Conservation (phyloP, 345 rosid genomes). For the Eucalyptus polyanthemos region DNA sequence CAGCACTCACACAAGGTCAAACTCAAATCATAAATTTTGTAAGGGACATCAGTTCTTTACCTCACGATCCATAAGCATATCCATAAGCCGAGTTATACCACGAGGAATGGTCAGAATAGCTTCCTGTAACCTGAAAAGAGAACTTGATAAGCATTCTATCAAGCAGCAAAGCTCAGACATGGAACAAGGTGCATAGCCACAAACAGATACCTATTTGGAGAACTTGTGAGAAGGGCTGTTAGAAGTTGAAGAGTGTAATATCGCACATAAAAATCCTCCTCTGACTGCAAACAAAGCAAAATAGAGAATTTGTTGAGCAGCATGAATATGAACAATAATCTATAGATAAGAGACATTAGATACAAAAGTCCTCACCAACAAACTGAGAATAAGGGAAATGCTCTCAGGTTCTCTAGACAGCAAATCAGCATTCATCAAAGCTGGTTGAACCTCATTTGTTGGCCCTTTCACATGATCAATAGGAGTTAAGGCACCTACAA, state of each 20-base stretch:
- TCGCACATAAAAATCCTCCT: conserved; percentile 94
- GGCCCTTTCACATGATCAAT: conserved; percentile 68
- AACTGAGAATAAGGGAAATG: conserved; percentile 82
- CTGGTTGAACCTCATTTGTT: conserved; percentile 73
- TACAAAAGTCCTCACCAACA: conserved; percentile 54
- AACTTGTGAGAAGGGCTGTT: conserved; percentile 89
- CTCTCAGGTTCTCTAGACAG: conserved; percentile 90
- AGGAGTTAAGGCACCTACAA: conserved; percentile 84
- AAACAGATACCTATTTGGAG: conserved; percentile 68
- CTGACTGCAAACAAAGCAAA: conserved; percentile 37
- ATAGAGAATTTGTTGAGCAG: neutral
- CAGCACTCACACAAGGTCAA: neutral
- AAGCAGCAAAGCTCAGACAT: neutral
- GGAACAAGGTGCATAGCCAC: neutral
- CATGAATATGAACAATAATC: neutral
- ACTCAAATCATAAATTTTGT: neutral
- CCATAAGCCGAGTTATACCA: conserved; percentile 96
- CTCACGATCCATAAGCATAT: conserved; percentile 99
- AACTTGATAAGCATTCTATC: conserved; percentile 19
- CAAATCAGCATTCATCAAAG: conserved; percentile 92
- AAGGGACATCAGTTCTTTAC: conserved; percentile 15
- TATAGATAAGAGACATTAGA: neutral
- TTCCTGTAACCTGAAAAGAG: conserved; percentile 91
- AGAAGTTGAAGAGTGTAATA: conserved; percentile 92
- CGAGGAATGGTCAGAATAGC: conserved; percentile 95